Percentiles rank a stretch among this genome's conserved stretches.
Conservation (phyloP, 2,329 filamentous ascomycete species). For the Colletotrichum ledebouriae region DNA sequence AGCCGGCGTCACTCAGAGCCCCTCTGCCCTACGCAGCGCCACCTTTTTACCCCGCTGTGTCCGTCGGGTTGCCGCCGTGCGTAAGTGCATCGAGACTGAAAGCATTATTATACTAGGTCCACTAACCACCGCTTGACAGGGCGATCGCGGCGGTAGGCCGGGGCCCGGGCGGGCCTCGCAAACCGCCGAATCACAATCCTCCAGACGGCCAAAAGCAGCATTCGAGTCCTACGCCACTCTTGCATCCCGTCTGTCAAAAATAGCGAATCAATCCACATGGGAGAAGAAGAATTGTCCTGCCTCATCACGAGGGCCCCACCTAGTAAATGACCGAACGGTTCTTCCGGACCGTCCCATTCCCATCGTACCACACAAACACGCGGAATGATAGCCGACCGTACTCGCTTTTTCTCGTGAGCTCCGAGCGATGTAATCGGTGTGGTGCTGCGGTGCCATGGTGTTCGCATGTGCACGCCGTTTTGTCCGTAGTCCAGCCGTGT, state of each 20-base stretch:
- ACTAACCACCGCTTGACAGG: constrained; percentile 21
- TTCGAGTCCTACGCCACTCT: constrained; percentile 15
- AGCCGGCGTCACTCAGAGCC: not conserved
- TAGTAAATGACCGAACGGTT: too few relatives aligned
- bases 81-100: constrained; percentile 15
- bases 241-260: constrained; percentile 22
- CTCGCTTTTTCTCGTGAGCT: too few relatives aligned
- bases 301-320: not conserved
- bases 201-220: constrained; percentile 41
- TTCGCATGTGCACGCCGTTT: constrained; percentile 1
- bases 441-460: not conserved
- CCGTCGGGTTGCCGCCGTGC: constrained; percentile 7
- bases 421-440: too few relatives aligned
- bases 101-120: not conserved
- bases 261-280: not conserved
- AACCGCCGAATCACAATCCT: constrained; percentile 36
- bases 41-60: constrained; percentile 3
- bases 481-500: not conserved
- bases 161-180: constrained; percentile 22
- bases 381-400: too few relatives aligned
- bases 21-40: constrained; percentile 1
- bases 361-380: too few relatives aligned
- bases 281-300: not conserved
- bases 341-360: not conserved
- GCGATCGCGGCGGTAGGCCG: constrained; percentile 24